Evolutionary conservation across 176 grass and related monocot genomes (phyloP), one percentile per base, ranked within the genome.

Genomic region (Cenchrus americanus): DNA sequence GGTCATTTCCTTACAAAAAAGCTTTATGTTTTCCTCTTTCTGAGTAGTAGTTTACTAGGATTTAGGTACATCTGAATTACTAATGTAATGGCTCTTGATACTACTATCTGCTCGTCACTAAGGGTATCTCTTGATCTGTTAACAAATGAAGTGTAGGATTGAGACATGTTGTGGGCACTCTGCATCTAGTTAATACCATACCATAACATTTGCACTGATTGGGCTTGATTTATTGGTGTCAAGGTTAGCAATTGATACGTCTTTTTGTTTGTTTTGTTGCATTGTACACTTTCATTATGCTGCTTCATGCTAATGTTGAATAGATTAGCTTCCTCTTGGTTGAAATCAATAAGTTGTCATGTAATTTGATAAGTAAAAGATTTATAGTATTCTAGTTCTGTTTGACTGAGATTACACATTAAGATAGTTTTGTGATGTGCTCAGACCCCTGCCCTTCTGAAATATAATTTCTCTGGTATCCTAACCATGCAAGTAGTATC

Each of bases 1-100:
- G 78, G 37, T 81, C 50, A 59, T 81, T 27, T 70, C 79, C 37
- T 27, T 81, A 66, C 37, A 63, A 82, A 30, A 1, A 30, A 77
- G 43, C 44, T 73, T 53, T 53, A 17, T 53, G 51, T 18, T 53
- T 11, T 83, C 62, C 18, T 21, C 18, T 82, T 37, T 32, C 14
- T 30, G 4, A 62, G 42, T 62, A 62, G 69, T 43, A 50, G 12
- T 37, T 62, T 48, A 43, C n/a, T 51, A n/a, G 46, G 42, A 32
- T 37, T 49, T 73, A 63, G 24, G 30, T 48, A 14, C 54, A 42
- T 55, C 30, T 34, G 54, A 69, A 46, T 14, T 62, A 37, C 34
- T 37, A 46, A 77, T 77, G 75, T 62, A 61, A 62, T 19, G n/a
- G 4, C 6, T 22, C 21, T 60, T 26, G 34, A 37, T 37, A 47